Evolutionary conservation across 2,329 filamentous ascomycete genomes (phyloP), one percentile per base, ranked within the genome.

Genomic region (Fusarium equiseti): DNA sequence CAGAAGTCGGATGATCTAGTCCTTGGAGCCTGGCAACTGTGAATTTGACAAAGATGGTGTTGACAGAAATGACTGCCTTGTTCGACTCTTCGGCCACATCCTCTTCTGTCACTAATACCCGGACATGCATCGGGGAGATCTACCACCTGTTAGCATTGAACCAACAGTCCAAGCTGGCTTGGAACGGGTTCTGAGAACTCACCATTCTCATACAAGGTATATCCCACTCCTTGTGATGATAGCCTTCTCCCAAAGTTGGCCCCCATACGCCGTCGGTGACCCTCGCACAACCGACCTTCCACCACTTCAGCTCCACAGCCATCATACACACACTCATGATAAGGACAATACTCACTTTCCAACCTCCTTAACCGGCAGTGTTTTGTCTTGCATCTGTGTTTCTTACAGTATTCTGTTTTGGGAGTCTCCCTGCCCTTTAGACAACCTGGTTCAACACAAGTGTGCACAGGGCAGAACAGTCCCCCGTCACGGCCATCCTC

Each of bases 281-380:
- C 59, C 12, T 67, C 61, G 18, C 77, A 78, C 60, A 74, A 71
- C 15, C 72, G 64, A 26, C 61, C 70, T 40, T 60, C 40, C 20
- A 44, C 42, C 12, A 66, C 72, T 57, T 77, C 75, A 15, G 53
- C 64, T 16, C 63, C 64, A 45, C 77, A 79, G 12, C 70, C 76
- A 43, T 71, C 75, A 27, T 69, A 52, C 0, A 66, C 67, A 29
- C 77, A 79, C 66, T 77, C 66, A 35, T 79, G 77, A 49, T 67
- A 65, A 9, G 64, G 63, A 35, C 77, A 79, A 35, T 66, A 74
- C 9, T 68, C 63, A 4, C 66, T 67, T 8, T 69, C 67, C 54
- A 70, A 51, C 49, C 56, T 73, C 40, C 60, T 72, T 59, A 67
- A 64, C 22, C 49, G 53, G 42, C 78, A 79, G 16, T 64, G 68